Evolutionary conservation across 176 grass and related monocot species (phyloP), one percentile per base, ranked within the genome.

Genomic region (Elymus sibiricus): DNA sequence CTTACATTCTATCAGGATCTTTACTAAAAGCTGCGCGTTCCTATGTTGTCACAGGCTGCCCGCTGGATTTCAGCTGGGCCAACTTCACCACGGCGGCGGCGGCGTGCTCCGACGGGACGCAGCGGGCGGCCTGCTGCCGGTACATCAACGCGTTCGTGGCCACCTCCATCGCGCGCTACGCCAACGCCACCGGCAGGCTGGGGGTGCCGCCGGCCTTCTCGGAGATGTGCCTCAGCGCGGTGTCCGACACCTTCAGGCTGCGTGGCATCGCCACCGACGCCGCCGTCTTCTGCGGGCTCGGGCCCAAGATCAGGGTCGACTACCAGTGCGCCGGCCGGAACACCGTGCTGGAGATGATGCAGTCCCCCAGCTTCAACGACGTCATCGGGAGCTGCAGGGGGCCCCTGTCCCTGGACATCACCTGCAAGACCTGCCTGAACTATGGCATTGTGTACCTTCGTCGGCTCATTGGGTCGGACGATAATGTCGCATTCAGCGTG

Each of bases 81-180:
- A 99, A 99, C 88, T 94, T 99, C 81, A 96, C 90, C 56, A 19
- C 76, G 53, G 97, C 94, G 22, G 84, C 90, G 2, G 77, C 85
- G 0, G 82, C 88, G 21, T 99, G 97, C 86, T 86, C 88, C 34
- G 83, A 99, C 84, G 79, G 87, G 3, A 70, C 85, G n/a, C 88
- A 96, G 81, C 92, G 92, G 40, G 80, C 90, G 2, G 64, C 78
- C 3, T 99, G 97, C 79, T 99, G 97, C 83, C 92, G 97, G 2
- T 99, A 93, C 88, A 99, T 99, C 86, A 99, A 96, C 63, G 97
- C 97, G 1, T 92, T 89, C n/a, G 90, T 96, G n/a, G 97, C 94
- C 63, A 93, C 96, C 21, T 96, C 97, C 40, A 86, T 99, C 73
- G 86, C 97, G n/a, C 88, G 73, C 38, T 99, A 90, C 16, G 94